A percentile compares a stretch with the other conserved stretches of the same genome.
Conservation (phyloP, 2,329 filamentous ascomycete genomes). For the Tolypocladium paradoxum region DNA sequence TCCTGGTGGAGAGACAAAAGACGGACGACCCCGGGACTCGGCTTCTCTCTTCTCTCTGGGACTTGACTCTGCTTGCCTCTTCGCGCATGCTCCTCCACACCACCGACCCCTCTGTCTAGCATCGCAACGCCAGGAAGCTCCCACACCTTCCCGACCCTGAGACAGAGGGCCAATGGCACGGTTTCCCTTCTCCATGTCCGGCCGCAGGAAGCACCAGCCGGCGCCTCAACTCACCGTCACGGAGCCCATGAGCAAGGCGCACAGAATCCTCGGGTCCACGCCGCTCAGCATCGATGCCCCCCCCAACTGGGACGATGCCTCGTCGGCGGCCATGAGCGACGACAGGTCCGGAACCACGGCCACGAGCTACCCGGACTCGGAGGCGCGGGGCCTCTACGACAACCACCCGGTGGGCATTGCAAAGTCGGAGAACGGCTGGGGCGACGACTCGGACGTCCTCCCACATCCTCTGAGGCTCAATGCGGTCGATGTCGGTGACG, state of each 20-base stretch:
- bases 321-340: conserved; percentile 33
- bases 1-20: conserved; percentile 1
- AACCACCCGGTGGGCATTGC: conserved; percentile 11
- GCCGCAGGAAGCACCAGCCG: conserved; percentile 30
- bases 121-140: conserved; percentile 3
- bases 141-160: neutral
- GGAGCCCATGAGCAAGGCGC: conserved; percentile 38
- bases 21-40: neutral
- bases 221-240: conserved; percentile 16
- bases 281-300: conserved; percentile 31
- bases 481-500: conserved; percentile 1
- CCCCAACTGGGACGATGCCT: conserved; percentile 30
- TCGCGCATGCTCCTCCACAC: neutral
- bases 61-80: neutral
- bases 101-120: neutral
- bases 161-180: conserved; percentile 25
- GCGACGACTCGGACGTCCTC: conserved; percentile 36
- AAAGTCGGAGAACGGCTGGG: conserved; percentile 22
- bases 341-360: conserved; percentile 30
- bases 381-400: conserved; percentile 4
- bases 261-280: conserved; percentile 37
- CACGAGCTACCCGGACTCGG: conserved; percentile 15
- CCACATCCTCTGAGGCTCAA: conserved; percentile 18
- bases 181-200: conserved; percentile 37
- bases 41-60: neutral